These are phyloP conservation scores for Strigomonas galati DNA, from an alignment of 208 protist genomes.

Conservation along the genomic window DNA sequence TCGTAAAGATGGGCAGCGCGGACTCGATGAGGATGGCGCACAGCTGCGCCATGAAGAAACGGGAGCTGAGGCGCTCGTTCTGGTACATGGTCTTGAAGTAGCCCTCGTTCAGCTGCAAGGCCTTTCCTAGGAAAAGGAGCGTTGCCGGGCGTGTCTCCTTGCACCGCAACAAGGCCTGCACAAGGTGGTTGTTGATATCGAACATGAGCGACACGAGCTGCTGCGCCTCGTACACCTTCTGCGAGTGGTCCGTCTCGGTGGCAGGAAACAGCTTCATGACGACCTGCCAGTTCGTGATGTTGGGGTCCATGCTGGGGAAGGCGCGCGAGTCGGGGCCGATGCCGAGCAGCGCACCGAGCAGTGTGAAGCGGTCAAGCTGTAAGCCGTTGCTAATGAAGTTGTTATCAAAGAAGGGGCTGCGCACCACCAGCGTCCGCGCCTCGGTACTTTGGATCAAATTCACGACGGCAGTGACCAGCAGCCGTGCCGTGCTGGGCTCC, in stretches of 20 bases:
- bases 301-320: neutral
- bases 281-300: slow-evolving; percentile 24
- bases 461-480: slow-evolving; percentile 43
- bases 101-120: slow-evolving; percentile 69
- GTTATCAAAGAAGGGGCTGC: slow-evolving; percentile 55
- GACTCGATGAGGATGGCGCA: slow-evolving; percentile 68
- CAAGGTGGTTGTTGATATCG: slow-evolving; percentile 47
- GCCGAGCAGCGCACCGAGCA: slow-evolving; percentile 76
- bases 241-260: slow-evolving; percentile 30
- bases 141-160: slow-evolving; percentile 66
- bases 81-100: slow-evolving; percentile 82
- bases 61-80: slow-evolving; percentile 62
- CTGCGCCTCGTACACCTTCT: slow-evolving; percentile 52
- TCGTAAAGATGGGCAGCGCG: slow-evolving; percentile 62
- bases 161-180: slow-evolving; percentile 46
- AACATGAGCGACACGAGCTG: slow-evolving; percentile 36
- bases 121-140: slow-evolving; percentile 57
- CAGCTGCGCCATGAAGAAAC: slow-evolving; percentile 80
- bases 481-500: slow-evolving; percentile 33
- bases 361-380: slow-evolving; percentile 59
- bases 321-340: slow-evolving; percentile 31
- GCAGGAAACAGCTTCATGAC: slow-evolving; percentile 50
- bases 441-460: slow-evolving; percentile 40
- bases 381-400: slow-evolving; percentile 41
- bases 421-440: slow-evolving; percentile 38